Conservation (phyloP, 768 basidiomycete genomes). For the Mycena crocata region DNA sequence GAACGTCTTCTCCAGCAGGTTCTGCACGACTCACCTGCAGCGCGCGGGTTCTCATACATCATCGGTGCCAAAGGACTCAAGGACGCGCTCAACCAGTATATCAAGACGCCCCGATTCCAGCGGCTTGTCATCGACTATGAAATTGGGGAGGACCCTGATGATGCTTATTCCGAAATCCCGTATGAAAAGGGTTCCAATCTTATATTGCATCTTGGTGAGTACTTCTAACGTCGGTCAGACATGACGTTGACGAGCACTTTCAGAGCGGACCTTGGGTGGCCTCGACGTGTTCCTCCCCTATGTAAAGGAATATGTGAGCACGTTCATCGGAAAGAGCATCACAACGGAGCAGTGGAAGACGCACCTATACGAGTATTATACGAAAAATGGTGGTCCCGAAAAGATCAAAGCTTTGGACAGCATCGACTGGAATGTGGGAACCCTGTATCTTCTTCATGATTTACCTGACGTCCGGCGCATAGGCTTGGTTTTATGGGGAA, state of each 20-base stretch:
- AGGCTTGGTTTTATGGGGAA: slow-evolving; percentile 89
- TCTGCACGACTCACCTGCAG: slow-evolving; percentile 73
- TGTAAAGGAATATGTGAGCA: slow-evolving; percentile 82
- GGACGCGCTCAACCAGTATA: slow-evolving; percentile 76
- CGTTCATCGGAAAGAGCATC: slow-evolving; percentile 86
- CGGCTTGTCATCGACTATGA: slow-evolving; percentile 82
- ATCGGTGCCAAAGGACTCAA: slow-evolving; percentile 78
- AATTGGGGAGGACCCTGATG: slow-evolving; percentile 80
- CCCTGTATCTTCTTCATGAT: not conserved
- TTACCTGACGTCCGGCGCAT: not conserved
- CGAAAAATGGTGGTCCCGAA: slow-evolving; percentile 64
- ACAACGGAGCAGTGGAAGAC: slow-evolving; percentile 87
- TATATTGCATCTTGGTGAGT: slow-evolving; percentile 80
- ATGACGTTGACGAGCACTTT: not conserved
- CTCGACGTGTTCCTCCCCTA: slow-evolving; percentile 88
- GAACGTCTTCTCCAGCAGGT: slow-evolving; percentile 82
- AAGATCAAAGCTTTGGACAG: slow-evolving; percentile 74
- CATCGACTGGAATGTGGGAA: slow-evolving; percentile 82
- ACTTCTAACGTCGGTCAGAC: not conserved
- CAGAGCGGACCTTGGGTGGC: slow-evolving; percentile 83
- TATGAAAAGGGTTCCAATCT: slow-evolving; percentile 95
- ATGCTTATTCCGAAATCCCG: slow-evolving; percentile 79
- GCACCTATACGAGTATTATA: slow-evolving; percentile 81
- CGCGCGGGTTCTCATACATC: slow-evolving; percentile 84
- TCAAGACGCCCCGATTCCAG: slow-evolving; percentile 77